These are phyloP conservation scores for Aspergillus olivimuriae DNA, from an alignment of 495 filamentous ascomycete genomes.

Conservation along the genomic window DNA sequence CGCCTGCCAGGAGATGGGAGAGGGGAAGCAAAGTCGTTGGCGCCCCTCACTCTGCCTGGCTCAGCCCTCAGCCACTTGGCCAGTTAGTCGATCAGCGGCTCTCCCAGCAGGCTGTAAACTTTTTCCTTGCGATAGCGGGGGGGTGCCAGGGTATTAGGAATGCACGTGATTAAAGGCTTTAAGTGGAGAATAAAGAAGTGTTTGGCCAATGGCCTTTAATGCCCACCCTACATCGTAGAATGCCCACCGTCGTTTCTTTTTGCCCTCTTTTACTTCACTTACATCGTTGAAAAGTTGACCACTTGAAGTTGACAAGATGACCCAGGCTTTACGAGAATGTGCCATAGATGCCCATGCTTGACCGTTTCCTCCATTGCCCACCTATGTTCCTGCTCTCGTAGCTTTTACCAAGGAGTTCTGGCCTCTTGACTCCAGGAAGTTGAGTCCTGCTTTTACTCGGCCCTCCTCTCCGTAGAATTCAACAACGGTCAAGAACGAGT, in stretches of 20 bases:
- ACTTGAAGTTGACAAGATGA: neutral
- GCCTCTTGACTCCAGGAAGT: neutral
- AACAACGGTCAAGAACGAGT: neutral
- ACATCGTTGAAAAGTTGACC: neutral
- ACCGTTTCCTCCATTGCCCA: neutral
- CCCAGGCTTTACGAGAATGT: neutral
- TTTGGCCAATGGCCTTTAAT: neutral
- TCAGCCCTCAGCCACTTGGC: neutral
- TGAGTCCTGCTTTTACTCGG: neutral
- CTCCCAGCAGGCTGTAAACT: neutral
- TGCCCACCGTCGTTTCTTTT: neutral
- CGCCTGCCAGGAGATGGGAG: neutral
- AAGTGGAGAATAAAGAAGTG: neutral
- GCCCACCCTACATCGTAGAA: neutral
- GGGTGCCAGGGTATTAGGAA: neutral
- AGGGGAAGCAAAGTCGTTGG: neutral
- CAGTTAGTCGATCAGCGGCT: neutral
- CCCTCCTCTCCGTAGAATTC: too few relatives aligned
- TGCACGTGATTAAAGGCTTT: neutral
- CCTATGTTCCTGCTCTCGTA: neutral
- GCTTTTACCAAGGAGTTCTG: neutral
- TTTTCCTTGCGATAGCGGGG: neutral
- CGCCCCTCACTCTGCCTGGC: neutral
- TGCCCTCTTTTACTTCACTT: neutral
- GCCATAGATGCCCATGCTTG: neutral